Evolutionary conservation across 1,139 yeast genomes (phyloP).

Genomic region (Spencermartinsiella ligniputridi): DNA sequence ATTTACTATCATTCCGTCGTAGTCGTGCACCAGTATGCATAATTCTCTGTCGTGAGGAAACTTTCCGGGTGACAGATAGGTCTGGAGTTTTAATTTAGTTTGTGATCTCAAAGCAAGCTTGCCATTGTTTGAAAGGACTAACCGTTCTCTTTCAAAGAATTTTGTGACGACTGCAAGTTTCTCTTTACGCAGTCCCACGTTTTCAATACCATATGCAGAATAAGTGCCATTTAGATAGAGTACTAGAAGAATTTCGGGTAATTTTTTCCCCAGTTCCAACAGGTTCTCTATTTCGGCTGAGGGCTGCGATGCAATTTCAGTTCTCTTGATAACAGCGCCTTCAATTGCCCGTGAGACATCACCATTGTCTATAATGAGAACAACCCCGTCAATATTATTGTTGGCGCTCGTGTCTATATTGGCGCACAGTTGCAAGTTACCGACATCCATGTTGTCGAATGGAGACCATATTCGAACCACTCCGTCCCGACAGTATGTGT

Average conservation of each 20-base stretch:
- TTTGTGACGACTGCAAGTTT: background rate
- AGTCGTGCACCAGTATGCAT: conserved; percentile 44
- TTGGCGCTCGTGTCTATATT: conserved; percentile 36
- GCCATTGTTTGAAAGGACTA: conserved; percentile 20
- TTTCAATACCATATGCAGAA: conserved; percentile 47
- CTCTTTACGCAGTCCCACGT: conserved; percentile 23
- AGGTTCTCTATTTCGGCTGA: conserved; percentile 20
- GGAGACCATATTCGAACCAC: conserved; percentile 70
- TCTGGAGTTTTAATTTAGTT: background rate
- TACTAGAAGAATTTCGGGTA: conserved; percentile 53
- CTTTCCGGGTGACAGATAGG: background rate
- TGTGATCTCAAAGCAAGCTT: conserved; percentile 7
- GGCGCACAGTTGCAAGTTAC: conserved; percentile 59
- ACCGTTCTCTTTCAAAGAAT: conserved; percentile 14
- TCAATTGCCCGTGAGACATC: conserved; percentile 42
- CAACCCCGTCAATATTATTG: conserved; percentile 32
- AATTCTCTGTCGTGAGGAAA: conserved; percentile 14
- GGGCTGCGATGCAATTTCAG: background rate
- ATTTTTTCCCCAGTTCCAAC: conserved; percentile 12
- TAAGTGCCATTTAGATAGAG: conserved; percentile 45
- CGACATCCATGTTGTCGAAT: conserved; percentile 41
- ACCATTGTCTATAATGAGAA: conserved; percentile 55
- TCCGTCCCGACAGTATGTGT: conserved; percentile 55
- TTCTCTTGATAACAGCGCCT: conserved; percentile 21
- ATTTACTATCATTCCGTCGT: background rate